These are phyloP conservation scores for Solanum pennellii DNA, from an alignment of 257 asterid species.

Conservation along the genomic window DNA sequence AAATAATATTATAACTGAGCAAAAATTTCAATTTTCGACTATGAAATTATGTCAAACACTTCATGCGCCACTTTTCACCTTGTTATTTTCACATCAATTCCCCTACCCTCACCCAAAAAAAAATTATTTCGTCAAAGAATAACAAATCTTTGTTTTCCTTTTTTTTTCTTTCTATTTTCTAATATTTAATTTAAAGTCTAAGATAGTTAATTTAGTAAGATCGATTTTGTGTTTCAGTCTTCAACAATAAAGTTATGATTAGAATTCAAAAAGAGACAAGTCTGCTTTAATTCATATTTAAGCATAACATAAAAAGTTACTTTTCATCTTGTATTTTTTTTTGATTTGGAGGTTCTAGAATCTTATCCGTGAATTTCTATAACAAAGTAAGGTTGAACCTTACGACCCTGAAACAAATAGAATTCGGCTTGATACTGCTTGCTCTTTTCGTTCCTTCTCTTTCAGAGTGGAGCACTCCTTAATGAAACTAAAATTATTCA, in stretches of 20 bases:
- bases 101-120: background rate
- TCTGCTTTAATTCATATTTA: background rate
- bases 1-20: background rate
- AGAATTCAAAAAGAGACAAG: background rate
- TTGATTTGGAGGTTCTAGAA: background rate
- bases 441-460: background rate
- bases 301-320: background rate
- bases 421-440: background rate
- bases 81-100: background rate
- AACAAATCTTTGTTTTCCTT: background rate
- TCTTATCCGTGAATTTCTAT: background rate
- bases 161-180: background rate
- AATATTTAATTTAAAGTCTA: background rate
- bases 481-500: background rate
- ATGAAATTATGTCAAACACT: too few relatives aligned
- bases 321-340: background rate
- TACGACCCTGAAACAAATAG: background rate
- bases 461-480: background rate
- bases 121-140: too few relatives aligned
- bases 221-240: background rate
- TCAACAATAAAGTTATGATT: background rate
- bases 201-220: background rate
- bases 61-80: background rate
- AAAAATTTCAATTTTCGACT: too few relatives aligned
- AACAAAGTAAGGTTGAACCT: background rate